A percentile compares a stretch with the other conserved stretches of the same genome.
Evolutionary conservation across 2,329 filamentous ascomycete species (phyloP).

Genomic region (Tolypocladium cylindrosporum): DNA sequence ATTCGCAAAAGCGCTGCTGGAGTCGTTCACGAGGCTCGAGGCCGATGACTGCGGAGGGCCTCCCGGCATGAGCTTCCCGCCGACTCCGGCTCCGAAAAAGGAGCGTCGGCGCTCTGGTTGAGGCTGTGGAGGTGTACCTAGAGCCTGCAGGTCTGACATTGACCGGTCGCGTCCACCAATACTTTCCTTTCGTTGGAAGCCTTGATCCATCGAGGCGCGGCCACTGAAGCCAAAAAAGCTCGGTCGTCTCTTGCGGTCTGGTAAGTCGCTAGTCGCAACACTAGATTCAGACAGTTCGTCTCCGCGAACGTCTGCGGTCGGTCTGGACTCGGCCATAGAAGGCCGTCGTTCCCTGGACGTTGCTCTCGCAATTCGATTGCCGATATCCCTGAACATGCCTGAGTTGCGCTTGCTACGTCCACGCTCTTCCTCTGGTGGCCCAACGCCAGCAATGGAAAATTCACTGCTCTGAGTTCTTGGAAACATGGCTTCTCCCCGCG

Average conservation of each 20-base stretch:
- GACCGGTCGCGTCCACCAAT: slow-evolving; percentile 4
- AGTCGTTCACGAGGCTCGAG: slow-evolving; percentile 12
- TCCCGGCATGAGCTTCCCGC: slow-evolving; percentile 9
- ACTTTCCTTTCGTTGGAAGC: neutral
- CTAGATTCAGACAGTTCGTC: slow-evolving; percentile 34
- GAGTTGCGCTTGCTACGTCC: slow-evolving; percentile 27
- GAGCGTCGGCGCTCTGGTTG: slow-evolving; percentile 27
- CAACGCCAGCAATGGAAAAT: slow-evolving; percentile 24
- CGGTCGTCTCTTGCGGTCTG: slow-evolving; percentile 25
- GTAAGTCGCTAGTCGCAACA: slow-evolving; percentile 25
- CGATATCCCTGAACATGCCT: slow-evolving; percentile 41
- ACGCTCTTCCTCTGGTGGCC: slow-evolving; percentile 24
- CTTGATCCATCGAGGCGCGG: slow-evolving; percentile 12
- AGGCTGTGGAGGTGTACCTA: slow-evolving; percentile 10
- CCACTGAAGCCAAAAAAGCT: slow-evolving; percentile 25
- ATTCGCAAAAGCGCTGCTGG: slow-evolving; percentile 2
- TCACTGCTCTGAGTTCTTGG: slow-evolving; percentile 30
- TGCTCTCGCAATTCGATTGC: slow-evolving; percentile 28
- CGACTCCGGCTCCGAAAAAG: slow-evolving; percentile 23
- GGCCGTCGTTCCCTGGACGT: slow-evolving; percentile 21
- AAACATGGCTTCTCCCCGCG: slow-evolving; percentile 17
- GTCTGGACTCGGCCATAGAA: slow-evolving; percentile 12
- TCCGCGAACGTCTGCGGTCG: slow-evolving; percentile 13
- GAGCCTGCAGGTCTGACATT: slow-evolving; percentile 5
- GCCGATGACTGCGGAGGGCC: slow-evolving; percentile 11